Base-by-base conservation (phyloP, 2,329 filamentous ascomycete genomes). In the Neophaeococcomyces mojaviensis region DNA sequence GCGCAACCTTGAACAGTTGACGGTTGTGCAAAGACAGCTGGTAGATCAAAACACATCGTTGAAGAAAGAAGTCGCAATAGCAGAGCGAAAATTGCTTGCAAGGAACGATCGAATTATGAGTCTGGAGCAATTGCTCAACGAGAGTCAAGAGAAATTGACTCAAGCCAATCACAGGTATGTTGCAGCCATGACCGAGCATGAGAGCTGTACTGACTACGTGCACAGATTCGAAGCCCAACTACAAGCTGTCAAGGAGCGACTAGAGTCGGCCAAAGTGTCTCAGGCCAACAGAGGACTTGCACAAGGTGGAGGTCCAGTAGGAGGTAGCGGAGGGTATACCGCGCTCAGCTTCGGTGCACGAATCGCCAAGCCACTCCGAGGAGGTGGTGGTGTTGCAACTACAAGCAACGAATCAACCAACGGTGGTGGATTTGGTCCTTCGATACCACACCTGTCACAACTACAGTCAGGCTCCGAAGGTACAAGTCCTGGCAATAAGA, bases 31-130 rank as follows among this genome's bases (percentile, higher is more conserved):
- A 69, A 82, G 92, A 46, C 92, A 98, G 69, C 81, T 98, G 10
- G 92, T 98, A 26, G 92, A 98, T 72, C 92, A 98, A 68, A 98
- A 98, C 69, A 87, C 87, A 57, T 85, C 84, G 52, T 75, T 98
- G 60, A 98, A 98, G 81, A 97, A 98, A 75, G 92, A 98, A 69
- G 92, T 98, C 46, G 92, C 92, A 46, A 98, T 98, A 63, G 92
- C 92, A 0, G 92, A 98, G 74, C 81, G 92, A 58, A 98, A 98
- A 69, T 76, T 98, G 52, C 94, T 94, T 65, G 92, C 92, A 19
- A 78, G 92, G 58, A 97, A 97, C 63, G 92, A 98, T 74, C 85
- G 92, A 48, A 98, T 98, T 64, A 84, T 94, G 66, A 94, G 86
- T 64, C 74, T 98, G 37, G 92, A 98, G 71, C 84, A 79, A 61